phyloP scores from a whole-genome alignment of 495 filamentous ascomycete species.

The Cercophora sp. region DNA sequence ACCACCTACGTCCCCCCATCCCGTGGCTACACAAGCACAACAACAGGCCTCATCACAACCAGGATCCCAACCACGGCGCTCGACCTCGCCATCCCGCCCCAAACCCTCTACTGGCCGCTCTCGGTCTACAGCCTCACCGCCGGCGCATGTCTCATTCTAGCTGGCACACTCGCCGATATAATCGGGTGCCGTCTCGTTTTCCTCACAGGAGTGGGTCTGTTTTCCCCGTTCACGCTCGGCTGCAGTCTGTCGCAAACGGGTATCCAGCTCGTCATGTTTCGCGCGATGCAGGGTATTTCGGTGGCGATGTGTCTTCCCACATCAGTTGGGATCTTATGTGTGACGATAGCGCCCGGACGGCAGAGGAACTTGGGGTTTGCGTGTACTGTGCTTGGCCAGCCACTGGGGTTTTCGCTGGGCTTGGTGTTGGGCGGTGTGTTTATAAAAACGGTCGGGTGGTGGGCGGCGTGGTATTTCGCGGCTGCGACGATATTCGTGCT shows the following conservation, averaged over 20 bases:
- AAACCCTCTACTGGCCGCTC: constrained; percentile 45
- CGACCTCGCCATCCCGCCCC: constrained; percentile 22
- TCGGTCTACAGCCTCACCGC: constrained; percentile 43
- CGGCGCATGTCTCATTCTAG: constrained; percentile 44
- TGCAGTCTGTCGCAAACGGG: constrained; percentile 41
- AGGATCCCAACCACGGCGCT: constrained; percentile 46
- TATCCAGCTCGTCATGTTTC: constrained; percentile 50
- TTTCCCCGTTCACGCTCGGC: constrained; percentile 40
- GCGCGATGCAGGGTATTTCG: constrained; percentile 47
- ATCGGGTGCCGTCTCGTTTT: constrained; percentile 45
- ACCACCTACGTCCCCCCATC: not conserved
- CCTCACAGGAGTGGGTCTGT: constrained; percentile 41
- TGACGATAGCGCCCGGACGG: constrained; percentile 26
- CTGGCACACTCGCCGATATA: constrained; percentile 50
- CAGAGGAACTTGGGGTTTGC: constrained; percentile 51
- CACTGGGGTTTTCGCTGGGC: constrained; percentile 51
- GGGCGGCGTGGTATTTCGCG: constrained; percentile 15
- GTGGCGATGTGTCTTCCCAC: constrained; percentile 49
- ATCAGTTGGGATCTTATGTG: constrained; percentile 45
- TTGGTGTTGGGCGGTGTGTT: constrained; percentile 54
- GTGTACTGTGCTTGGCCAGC: constrained; percentile 45
- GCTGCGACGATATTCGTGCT: constrained; percentile 4
- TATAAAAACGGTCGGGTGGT: constrained; percentile 26
- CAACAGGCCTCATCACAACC: constrained; percentile 27
- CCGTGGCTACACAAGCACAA: no score